Evolutionary conservation across 495 filamentous ascomycete species (phyloP), one percentile per base, ranked within the genome.

Genomic region (Pyrenula massariospora): DNA sequence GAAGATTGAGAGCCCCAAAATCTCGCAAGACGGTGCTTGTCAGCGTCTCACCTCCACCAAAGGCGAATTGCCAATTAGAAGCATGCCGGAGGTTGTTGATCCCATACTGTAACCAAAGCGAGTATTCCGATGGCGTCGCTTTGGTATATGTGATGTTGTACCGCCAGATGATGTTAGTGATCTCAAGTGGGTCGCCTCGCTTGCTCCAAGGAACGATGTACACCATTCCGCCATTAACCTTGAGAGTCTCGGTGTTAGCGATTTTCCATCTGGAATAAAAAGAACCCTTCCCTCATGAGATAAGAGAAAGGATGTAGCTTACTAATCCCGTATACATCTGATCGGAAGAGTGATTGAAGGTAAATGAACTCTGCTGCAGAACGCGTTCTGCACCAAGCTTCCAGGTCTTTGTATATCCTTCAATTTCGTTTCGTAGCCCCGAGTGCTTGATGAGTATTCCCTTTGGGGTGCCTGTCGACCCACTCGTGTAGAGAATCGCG

Each of bases 41-140:
- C 1, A 65, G 19, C 20, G 51, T 15, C 53, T 74, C 67, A 56
- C 66, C 67, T 50, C 66, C 65, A 10, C 52, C 56, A 47, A 61
- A 63, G 1, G 65, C 66, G 22, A 42, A 52, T 1, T 42, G 24
- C 71, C 70, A 73, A 10, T 2, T 24, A 22, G 52, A 15, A 42
- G 47, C 24, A 10, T 57, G 11, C 5, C 15, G 22, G 0, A 68
- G 56, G 25, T 36, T 52, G 1, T 59, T 54, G 1, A 10, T 22
- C 1, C 67, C 68, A 47, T 72, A 63, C 11, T 57, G 63, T 1
- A 77, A 19, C 70, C 65, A 70, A 5, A 56, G 48, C 0, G 59
- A 50, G 58, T 77, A 75, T 56, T 79, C 76, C 0, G 73, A 68
- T 1, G 75, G 74, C 0, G 71, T 74, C 0, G 63, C 69, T 42